Percentiles rank a stretch among this genome's conserved stretches.
Conservation (phyloP, 148 eudicot genomes). For the Rhododendron vialii region DNA sequence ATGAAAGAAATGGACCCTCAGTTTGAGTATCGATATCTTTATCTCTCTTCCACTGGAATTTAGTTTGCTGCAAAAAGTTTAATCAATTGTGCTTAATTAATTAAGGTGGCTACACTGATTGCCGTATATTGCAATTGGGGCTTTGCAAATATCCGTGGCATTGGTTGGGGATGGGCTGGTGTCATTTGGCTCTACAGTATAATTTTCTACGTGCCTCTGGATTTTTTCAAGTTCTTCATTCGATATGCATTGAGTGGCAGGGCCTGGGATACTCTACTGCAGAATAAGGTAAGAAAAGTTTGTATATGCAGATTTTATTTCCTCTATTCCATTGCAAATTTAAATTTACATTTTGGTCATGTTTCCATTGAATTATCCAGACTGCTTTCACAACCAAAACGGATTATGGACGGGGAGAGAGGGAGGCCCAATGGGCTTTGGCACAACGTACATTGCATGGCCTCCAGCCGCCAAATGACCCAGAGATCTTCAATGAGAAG, state of each 20-base stretch:
- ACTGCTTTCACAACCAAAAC: conserved; percentile 71
- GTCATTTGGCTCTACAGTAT: conserved; percentile 77
- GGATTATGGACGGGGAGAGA: conserved; percentile 68
- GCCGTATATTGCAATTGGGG: conserved; percentile 72
- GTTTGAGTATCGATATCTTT: background rate
- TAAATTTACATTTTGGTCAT: background rate
- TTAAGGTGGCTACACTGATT: conserved; percentile 68
- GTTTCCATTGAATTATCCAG: conserved; percentile 20
- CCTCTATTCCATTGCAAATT: background rate
- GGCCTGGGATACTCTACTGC: conserved; percentile 67
- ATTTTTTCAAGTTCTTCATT: conserved; percentile 59
- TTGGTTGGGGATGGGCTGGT: conserved; percentile 94
- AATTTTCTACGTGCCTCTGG: conserved; percentile 60
- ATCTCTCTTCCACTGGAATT: background rate
- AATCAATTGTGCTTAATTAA: background rate
- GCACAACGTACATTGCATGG: conserved; percentile 76
- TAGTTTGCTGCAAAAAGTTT: background rate
- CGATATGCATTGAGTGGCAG: conserved; percentile 57
- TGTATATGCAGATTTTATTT: background rate
- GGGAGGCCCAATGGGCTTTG: conserved; percentile 82
- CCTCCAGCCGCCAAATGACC: conserved; percentile 43
- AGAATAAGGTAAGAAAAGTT: conserved; percentile 46
- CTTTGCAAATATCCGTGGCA: conserved; percentile 56
- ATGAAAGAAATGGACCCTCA: background rate
- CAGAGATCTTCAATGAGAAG: conserved; percentile 43